Conservation (phyloP, 2,329 filamentous ascomycete genomes). For the Diaporthe citriasiana region DNA sequence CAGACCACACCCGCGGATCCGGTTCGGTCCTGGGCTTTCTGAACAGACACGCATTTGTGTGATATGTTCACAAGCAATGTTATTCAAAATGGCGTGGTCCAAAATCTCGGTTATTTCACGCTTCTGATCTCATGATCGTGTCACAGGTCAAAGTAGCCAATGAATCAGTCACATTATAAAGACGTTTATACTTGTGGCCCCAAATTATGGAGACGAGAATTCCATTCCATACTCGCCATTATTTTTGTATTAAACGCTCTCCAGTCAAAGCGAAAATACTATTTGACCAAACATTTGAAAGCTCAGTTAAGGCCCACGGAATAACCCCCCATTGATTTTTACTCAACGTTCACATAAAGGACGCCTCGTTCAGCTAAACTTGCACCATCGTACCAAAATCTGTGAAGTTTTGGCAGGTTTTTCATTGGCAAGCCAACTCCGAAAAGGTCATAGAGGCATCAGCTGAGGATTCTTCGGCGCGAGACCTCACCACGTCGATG, state of each 20-base stretch:
- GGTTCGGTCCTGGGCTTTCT: too few species aligned
- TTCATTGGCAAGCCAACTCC: not conserved
- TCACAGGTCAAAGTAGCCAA: not conserved
- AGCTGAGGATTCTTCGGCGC: not conserved
- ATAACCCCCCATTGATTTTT: not conserved
- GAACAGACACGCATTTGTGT: not conserved
- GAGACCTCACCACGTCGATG: not conserved
- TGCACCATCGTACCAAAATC: not conserved
- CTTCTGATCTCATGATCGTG: too few species aligned
- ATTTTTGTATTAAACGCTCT: not conserved
- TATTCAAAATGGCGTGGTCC: not conserved
- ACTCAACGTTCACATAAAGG: not conserved
- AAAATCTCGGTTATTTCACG: not conserved
- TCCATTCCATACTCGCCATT: not conserved
- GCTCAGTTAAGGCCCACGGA: not conserved
- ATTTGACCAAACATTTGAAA: not conserved
- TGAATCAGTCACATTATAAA: not conserved
- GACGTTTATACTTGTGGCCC: not conserved
- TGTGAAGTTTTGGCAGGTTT: not conserved
- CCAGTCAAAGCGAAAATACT: too few species aligned
- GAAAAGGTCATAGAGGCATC: not conserved
- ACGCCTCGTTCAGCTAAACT: not conserved
- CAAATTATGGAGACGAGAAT: not conserved
- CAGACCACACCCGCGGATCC: not conserved
- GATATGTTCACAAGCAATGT: not conserved